phyloP scores from a whole-genome alignment of 2,329 filamentous ascomycete species.

The Diaporthe destruens region DNA sequence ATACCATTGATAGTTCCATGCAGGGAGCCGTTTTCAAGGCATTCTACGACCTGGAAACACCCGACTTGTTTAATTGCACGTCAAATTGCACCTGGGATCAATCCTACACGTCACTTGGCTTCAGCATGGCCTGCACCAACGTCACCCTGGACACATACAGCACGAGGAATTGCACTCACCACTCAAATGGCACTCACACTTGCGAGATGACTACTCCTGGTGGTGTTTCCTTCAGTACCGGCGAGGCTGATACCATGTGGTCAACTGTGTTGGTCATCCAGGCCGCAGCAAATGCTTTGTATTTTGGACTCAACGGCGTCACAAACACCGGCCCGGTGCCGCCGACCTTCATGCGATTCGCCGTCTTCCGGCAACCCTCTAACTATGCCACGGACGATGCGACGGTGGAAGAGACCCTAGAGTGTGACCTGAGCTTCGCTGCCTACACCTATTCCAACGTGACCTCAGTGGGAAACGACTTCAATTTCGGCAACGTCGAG shows the following conservation, averaged over 20 bases:
- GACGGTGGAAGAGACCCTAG: conserved; percentile 11
- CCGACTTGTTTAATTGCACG: conserved; percentile 10
- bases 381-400: neutral
- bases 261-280: neutral
- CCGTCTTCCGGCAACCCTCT: conserved; percentile 2
- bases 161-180: neutral
- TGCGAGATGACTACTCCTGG: conserved; percentile 3
- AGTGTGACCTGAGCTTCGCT: conserved; percentile 18
- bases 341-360: neutral
- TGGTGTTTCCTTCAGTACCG: neutral
- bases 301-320: neutral
- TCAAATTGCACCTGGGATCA: conserved; percentile 20
- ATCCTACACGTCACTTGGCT: neutral
- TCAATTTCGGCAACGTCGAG: neutral
- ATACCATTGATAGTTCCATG: conserved; percentile 17
- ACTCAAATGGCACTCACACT: neutral
- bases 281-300: neutral
- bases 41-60: conserved; percentile 14
- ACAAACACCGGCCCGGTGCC: neutral
- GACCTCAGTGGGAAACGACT: neutral
- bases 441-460: conserved; percentile 18
- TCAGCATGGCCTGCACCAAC: conserved; percentile 5
- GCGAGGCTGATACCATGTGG: conserved; percentile 1
- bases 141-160: neutral
- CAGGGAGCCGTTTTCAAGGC: conserved; percentile 17